Base-by-base conservation (phyloP, 1,284 basidiomycete genomes). In the Naganishia sp. region DNA sequence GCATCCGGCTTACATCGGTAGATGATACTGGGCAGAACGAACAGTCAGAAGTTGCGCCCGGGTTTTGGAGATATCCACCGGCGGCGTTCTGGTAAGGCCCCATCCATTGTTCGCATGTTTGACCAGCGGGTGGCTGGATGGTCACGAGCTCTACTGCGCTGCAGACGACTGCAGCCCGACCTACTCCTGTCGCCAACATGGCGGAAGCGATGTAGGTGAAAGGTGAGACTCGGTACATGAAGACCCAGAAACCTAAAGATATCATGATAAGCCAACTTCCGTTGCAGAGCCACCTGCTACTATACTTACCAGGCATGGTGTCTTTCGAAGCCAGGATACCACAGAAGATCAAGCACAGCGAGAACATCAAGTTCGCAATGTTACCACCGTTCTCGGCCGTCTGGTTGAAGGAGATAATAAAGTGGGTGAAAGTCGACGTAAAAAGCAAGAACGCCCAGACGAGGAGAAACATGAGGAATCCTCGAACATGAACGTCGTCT, bases 141-240 rank as follows among this genome's bases (percentile, higher is more conserved):
- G 56, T 52, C 63, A 81, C 76, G 63, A 78, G 73, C 67, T 84
- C 82, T n/a, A 66, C 55, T 1, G 67, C 28, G 0, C 73, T 67
- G 71, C 83, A 84, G n/a, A 75, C 72, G 17, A 83, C 79, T 0
- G 71, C 67, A n/a, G 65, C 32, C 18, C 63, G 56, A 23, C 55
- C 45, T 4, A 55, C 32, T 83, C 83, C 80, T 77, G 85, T 82
- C 2, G 83, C 83, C 31, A 85, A 72, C 41, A 87, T 72, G 32
- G 83, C 86, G 72, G 87, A 86, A 55, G 86, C 82, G 49, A 88
- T 79, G 72, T 88, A 88, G 9, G 88, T 89, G 78, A 86, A 90
- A 0, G 90, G 90, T 2, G 88, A 89, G 6, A 89, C 77, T 56
- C 83, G 84, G 78, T 91, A 90, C 87, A 91, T 89, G 87, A 90